Percentiles rank a stretch among this genome's conserved stretches.
These are phyloP conservation scores for Jamesozyma jinghongensis DNA, from an alignment of 805 yeast species.

Conservation along the genomic window DNA sequence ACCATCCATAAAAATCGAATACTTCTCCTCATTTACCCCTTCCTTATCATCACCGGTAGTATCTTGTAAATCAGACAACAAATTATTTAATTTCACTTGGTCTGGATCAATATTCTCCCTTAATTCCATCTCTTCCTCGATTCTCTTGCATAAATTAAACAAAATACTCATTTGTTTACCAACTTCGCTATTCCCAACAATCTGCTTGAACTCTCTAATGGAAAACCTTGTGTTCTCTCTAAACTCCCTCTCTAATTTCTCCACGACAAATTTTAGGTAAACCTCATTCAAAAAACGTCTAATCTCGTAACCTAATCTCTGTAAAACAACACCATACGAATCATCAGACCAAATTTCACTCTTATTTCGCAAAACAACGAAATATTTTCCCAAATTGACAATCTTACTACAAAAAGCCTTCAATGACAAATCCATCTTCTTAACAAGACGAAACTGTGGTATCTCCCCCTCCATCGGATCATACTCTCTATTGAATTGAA, in stretches of 20 bases:
- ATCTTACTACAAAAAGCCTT: conserved; percentile 59
- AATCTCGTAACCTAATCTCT: conserved; percentile 58
- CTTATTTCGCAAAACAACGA: conserved; percentile 49
- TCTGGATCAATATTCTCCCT: conserved; percentile 36
- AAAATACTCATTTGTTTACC: conserved; percentile 42
- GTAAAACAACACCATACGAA: conserved; percentile 63
- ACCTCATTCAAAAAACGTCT: conserved; percentile 35
- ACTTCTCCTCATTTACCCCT: conserved; percentile 29
- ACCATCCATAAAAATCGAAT: conserved; percentile 35
- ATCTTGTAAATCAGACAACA: conserved; percentile 6
- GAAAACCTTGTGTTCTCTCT: conserved; percentile 43
- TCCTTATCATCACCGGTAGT: background rate
- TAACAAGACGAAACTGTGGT: conserved; percentile 68
- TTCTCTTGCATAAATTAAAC: conserved; percentile 45
- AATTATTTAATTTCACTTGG: conserved; percentile 34
- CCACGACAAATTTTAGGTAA: conserved; percentile 30
- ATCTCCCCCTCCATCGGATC: conserved; percentile 32
- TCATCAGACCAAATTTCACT: conserved; percentile 47
- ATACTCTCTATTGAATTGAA: conserved; percentile 56
- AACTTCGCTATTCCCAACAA: conserved; percentile 31
- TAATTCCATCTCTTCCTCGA: conserved; percentile 39
- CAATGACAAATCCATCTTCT: conserved; percentile 61
- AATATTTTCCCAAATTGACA: conserved; percentile 54
- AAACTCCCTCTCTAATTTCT: conserved; percentile 46
- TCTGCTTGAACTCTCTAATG: conserved; percentile 49